Evolutionary conservation across 768 basidiomycete species (phyloP).

Genomic region (Pisolithus marmoratus): DNA sequence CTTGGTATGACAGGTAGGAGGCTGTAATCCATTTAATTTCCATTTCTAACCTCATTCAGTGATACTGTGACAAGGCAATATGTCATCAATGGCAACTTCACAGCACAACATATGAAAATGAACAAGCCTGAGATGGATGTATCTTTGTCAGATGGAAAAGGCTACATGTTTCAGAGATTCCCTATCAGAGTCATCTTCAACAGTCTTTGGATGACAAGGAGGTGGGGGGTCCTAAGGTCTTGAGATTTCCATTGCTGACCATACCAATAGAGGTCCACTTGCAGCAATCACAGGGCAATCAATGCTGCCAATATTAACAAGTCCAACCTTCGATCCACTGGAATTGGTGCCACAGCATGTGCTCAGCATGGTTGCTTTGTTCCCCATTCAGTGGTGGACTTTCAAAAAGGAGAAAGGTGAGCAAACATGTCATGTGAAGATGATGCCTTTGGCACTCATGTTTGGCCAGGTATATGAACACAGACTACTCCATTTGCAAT

Average conservation of each 20-base stretch:
- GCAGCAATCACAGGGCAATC: conserved; percentile 15
- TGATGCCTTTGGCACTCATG: neutral
- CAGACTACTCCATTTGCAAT: too few species aligned
- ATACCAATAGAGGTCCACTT: conserved; percentile 8
- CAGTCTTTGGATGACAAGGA: conserved; percentile 2
- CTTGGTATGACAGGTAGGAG: conserved; percentile 3
- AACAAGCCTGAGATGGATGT: conserved; percentile 19
- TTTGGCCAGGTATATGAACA: too few species aligned
- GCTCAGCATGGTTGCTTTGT: conserved; percentile 28
- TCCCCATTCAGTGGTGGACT: conserved; percentile 24
- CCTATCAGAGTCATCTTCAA: conserved; percentile 20
- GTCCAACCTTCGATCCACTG: conserved; percentile 19
- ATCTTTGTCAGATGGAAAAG: conserved; percentile 19
- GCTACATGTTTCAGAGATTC: conserved; percentile 14
- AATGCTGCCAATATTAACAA: conserved; percentile 9
- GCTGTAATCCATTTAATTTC: neutral
- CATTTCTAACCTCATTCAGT: neutral
- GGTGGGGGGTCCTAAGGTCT: neutral
- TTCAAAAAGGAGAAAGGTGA: conserved; percentile 28
- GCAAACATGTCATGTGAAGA: neutral
- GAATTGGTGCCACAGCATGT: conserved; percentile 28
- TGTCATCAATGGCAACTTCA: conserved; percentile 11
- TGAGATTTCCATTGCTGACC: neutral
- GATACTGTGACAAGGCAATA: neutral
- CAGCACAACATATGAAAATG: conserved; percentile 15